phyloP scores from a whole-genome alignment of 164 flowering plant genomes.

The Paratinospora sagittata region DNA sequence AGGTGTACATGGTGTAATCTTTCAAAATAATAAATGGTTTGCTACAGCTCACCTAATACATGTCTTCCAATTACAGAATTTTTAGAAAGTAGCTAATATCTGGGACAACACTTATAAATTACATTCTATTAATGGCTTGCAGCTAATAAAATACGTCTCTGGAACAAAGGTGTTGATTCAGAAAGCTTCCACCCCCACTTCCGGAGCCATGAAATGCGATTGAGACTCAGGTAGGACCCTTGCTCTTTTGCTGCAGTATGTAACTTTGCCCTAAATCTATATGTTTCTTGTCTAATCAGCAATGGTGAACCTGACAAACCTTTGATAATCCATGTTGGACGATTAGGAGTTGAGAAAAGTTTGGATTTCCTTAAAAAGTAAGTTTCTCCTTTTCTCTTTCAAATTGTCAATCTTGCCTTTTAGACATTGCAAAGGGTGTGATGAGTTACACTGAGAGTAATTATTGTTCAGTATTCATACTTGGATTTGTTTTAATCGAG shows the following conservation, averaged over 20 bases:
- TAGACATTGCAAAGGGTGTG: background rate
- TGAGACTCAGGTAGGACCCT: conserved; percentile 52
- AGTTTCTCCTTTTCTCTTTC: conserved; percentile 4
- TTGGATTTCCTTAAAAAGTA: conserved; percentile 92
- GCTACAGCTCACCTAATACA: background rate
- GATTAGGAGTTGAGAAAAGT: conserved; percentile 96
- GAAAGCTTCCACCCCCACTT: conserved; percentile 83
- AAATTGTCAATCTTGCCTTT: background rate
- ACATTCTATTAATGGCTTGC: conserved; percentile 13
- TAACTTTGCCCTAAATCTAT: background rate
- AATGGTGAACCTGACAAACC: conserved; percentile 91
- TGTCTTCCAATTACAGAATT: background rate
- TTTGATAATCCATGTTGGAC: conserved; percentile 84
- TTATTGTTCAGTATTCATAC: background rate
- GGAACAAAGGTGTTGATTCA: conserved; percentile 97
- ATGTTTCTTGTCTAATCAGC: conserved; percentile 32
- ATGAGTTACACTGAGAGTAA: no score
- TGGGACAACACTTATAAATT: background rate
- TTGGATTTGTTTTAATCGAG: background rate
- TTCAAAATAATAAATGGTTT: background rate
- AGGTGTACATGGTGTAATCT: background rate
- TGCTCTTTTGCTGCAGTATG: background rate
- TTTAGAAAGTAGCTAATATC: background rate
- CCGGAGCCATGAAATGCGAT: conserved; percentile 68
- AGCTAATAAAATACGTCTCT: conserved; percentile 86